Conservation (phyloP, 768 basidiomycete species). For the Clitopilus passeckerianus region DNA sequence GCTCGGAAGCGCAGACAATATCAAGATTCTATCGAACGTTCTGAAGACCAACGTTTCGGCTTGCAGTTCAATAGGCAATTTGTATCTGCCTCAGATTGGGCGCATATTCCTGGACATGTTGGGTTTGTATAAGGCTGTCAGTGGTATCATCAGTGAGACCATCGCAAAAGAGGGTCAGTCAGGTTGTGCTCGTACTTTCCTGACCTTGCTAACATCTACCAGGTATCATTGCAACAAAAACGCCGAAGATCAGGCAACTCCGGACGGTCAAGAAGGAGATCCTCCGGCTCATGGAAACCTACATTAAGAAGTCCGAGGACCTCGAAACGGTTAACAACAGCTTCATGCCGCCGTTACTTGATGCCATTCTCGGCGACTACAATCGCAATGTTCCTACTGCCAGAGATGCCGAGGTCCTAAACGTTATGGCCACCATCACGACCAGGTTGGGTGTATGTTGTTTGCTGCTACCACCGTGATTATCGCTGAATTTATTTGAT, state of each 20-base stretch:
- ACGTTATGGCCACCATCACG: slow-evolving; percentile 95
- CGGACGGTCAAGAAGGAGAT: slow-evolving; percentile 99
- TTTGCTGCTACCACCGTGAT: background rate
- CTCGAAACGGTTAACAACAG: slow-evolving; percentile 87
- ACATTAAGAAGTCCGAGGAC: slow-evolving; percentile 96
- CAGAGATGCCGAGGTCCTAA: slow-evolving; percentile 93
- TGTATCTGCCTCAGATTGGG: slow-evolving; percentile 96
- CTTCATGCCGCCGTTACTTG: slow-evolving; percentile 91
- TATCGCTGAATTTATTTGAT: slow-evolving; percentile 8
- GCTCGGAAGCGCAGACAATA: slow-evolving; percentile 84
- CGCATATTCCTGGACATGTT: slow-evolving; percentile 98
- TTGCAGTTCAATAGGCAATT: slow-evolving; percentile 93
- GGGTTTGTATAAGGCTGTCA: slow-evolving; percentile 95
- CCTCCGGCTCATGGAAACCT: slow-evolving; percentile 94
- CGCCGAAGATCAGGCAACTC: slow-evolving; percentile 90
- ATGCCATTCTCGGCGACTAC: slow-evolving; percentile 98
- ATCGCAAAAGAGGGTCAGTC: slow-evolving; percentile 69
- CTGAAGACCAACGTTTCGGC: slow-evolving; percentile 98
- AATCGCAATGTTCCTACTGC: slow-evolving; percentile 90
- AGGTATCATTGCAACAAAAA: slow-evolving; percentile 93
- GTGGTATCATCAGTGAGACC: slow-evolving; percentile 91
- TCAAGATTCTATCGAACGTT: slow-evolving; percentile 95
- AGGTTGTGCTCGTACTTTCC: background rate
- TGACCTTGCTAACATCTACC: slow-evolving; percentile 7
- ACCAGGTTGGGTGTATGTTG: slow-evolving; percentile 76